Conservation (phyloP, 2,329 filamentous ascomycete genomes). For the Colletotrichum abscissum region DNA sequence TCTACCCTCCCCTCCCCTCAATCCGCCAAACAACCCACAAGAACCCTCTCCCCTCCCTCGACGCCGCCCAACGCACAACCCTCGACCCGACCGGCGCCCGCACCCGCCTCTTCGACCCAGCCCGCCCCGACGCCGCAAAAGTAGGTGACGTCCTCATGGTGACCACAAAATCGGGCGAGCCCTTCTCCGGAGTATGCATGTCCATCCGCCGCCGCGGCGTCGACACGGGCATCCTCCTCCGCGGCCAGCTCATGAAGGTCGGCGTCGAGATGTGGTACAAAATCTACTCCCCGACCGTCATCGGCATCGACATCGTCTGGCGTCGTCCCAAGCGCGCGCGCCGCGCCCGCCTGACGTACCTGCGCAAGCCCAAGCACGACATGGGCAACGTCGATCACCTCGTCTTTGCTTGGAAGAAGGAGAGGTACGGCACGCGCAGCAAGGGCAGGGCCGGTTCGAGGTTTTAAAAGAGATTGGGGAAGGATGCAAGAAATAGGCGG, state of each 20-base stretch:
- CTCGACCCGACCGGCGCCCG: conserved; percentile 90
- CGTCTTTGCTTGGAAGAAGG: conserved; percentile 67
- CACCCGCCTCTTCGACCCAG: conserved; percentile 80
- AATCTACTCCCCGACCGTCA: conserved; percentile 89
- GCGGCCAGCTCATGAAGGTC: conserved; percentile 86
- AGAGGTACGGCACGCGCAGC: conserved; percentile 51
- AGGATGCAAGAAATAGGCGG: too few species aligned
- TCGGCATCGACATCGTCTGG: conserved; percentile 94
- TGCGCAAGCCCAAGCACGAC: conserved; percentile 90
- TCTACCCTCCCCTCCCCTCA: conserved; percentile 63
- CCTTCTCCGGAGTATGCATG: conserved; percentile 89
- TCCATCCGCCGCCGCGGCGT: conserved; percentile 88
- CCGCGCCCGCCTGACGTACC: conserved; percentile 88
- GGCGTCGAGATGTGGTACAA: conserved; percentile 99
- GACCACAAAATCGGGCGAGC: conserved; percentile 82
- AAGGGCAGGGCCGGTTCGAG: conserved; percentile 32
- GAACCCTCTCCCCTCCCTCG: conserved; percentile 76
- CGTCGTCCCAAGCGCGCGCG: conserved; percentile 85
- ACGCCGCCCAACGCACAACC: conserved; percentile 73
- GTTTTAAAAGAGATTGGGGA: conserved; percentile 10
- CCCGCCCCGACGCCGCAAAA: conserved; percentile 82
- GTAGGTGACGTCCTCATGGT: conserved; percentile 93
- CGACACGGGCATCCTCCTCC: conserved; percentile 87
- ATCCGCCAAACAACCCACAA: conserved; percentile 66
- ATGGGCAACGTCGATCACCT: conserved; percentile 86